Conservation (phyloP, 1,139 yeast genomes). For the Nakaseomyces nivariensis region DNA sequence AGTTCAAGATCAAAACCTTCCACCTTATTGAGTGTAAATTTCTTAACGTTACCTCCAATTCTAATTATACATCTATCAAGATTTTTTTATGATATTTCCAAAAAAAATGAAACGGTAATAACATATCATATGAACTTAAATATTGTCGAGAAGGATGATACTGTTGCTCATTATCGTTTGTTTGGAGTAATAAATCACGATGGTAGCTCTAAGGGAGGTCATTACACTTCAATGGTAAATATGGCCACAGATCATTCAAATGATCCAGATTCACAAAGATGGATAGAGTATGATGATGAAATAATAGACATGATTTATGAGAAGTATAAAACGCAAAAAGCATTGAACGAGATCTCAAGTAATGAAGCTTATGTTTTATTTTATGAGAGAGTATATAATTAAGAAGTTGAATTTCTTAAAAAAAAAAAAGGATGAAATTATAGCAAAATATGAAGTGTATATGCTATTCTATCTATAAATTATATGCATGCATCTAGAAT, state of each 20-base stretch:
- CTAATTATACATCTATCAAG: slow-evolving; percentile 54
- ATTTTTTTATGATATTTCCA: slow-evolving; percentile 43
- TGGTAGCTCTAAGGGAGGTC: slow-evolving; percentile 60
- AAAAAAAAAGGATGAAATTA: not conserved
- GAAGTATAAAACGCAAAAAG: slow-evolving; percentile 16
- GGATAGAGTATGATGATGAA: slow-evolving; percentile 68
- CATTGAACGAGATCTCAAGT: slow-evolving; percentile 37
- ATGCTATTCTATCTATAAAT: not conserved
- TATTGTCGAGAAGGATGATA: slow-evolving; percentile 33
- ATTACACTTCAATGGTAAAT: slow-evolving; percentile 54
- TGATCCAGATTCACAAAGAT: slow-evolving; percentile 30
- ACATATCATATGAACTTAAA: slow-evolving; percentile 44
- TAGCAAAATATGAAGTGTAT: not conserved
- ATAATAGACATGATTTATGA: slow-evolving; percentile 25
- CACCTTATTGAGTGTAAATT: slow-evolving; percentile 45
- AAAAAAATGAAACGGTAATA: slow-evolving; percentile 42
- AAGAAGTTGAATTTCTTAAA: not conserved
- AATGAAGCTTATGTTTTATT: slow-evolving; percentile 67
- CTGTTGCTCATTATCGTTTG: slow-evolving; percentile 39
- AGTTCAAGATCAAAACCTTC: slow-evolving; percentile 15
- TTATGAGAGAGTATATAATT: slow-evolving; percentile 39
- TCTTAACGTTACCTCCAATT: slow-evolving; percentile 52
- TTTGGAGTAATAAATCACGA: slow-evolving; percentile 55
- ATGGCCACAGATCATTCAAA: slow-evolving; percentile 32
- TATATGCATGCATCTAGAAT: slow-evolving; percentile 9